Evolutionary conservation across 192 early-diverging fungal species (phyloP).

Genomic region (Thamnidium elegans): DNA sequence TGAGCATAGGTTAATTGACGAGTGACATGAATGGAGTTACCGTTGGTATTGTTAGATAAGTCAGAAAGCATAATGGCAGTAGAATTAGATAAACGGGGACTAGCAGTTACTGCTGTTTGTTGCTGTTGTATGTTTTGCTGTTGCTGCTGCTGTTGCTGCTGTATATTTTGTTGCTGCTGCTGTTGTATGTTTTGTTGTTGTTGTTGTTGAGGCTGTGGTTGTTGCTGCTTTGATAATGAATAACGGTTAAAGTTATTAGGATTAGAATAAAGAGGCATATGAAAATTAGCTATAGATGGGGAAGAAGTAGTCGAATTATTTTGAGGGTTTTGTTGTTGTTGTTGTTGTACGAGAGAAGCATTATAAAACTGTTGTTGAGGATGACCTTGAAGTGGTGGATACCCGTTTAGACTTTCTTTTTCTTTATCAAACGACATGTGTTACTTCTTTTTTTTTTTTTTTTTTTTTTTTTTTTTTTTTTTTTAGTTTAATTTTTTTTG

Average conservation of each 20-base stretch:
- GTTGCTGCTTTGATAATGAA: background rate
- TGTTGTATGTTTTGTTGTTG: background rate
- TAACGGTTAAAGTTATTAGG: conserved; percentile 4
- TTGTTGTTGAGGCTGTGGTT: too few relatives aligned
- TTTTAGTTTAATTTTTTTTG: too few relatives aligned
- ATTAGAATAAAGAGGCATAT: background rate
- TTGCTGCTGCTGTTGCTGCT: too few relatives aligned
- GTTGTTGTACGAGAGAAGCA: background rate
- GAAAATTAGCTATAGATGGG: conserved; percentile 7
- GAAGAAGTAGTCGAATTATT: conserved; percentile 6
- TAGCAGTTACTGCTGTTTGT: background rate
- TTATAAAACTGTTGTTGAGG: conserved; percentile 9
- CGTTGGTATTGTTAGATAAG: too few relatives aligned
- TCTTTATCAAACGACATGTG: conserved; percentile 15
- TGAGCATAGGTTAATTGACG: conserved; percentile 72
- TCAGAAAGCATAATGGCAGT: too few relatives aligned
- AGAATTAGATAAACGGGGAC: conserved; percentile 1
- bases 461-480: too few relatives aligned
- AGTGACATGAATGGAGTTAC: conserved; percentile 55
- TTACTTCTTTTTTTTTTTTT: too few relatives aligned
- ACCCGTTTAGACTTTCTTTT: conserved; percentile 1
- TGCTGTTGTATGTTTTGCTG: background rate
- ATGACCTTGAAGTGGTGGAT: background rate
- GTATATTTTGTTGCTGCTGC: conserved; percentile 5
- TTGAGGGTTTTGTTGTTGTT: background rate